Evolutionary conservation across 2,329 filamentous ascomycete genomes (phyloP), one percentile per base, ranked within the genome.

Genomic region (Aureobasidium sp.): DNA sequence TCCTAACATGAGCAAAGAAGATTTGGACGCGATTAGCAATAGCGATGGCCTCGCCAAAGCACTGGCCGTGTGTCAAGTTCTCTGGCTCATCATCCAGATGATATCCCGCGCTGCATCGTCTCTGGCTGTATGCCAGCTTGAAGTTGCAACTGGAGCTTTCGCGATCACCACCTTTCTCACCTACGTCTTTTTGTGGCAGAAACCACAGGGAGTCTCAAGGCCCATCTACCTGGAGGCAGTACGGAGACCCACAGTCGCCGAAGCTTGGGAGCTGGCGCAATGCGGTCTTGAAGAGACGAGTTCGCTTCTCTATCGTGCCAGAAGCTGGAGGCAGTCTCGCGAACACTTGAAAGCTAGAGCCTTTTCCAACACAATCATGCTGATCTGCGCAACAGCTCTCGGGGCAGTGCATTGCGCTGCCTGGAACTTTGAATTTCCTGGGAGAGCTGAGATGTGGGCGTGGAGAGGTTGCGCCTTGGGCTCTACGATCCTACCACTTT

Each of bases 71-170:
- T 42, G 33, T 29, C 58, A 60, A 55, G 37, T 53, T 7, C 49
- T 54, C 27, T 60, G 58, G 58, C 50, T 60, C 8, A 54, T 51
- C 25, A 46, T 60, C 5, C 58, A 60, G 29, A 38, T 60, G 33
- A 54, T 45, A 29, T 57, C 53, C 13, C 53, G 53, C 1, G 53
- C 40, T 21, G 38, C 53, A 45, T 45, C 53, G 0, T 43, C 25
- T 27, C 31, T 57, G 1, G 21, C 53, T n/a, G 37, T 45, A 1
- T 43, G 38, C n/a, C 53, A 57, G 27, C 19, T 57, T 4, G 53
- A 45, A 13, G 40, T 57, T 15, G 53, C 38, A 17, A 57, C 53
- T 15, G 53, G 37, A 10, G 53, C 53, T 8, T 43, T 57, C 19
- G 53, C 53, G 13, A 43, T 57, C 19, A 43, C 38, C 8, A 57